These are phyloP conservation scores for Kuraishia capsulata DNA, from an alignment of 805 yeast species.

Conservation along the genomic window DNA sequence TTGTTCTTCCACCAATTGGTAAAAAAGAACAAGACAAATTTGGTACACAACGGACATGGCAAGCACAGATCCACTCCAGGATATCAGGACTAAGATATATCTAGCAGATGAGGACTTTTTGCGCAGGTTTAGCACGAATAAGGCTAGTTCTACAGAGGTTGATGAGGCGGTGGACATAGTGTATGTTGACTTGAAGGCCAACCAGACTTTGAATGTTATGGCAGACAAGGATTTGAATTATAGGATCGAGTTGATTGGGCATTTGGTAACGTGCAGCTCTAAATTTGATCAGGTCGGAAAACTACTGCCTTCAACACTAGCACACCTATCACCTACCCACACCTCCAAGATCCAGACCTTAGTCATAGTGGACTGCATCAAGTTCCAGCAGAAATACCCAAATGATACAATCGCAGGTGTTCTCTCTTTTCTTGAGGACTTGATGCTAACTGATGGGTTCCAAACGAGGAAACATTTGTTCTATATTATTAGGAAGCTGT, in stretches of 20 bases:
- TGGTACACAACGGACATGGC: too few species aligned
- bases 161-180: not conserved
- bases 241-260: not conserved
- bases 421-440: not conserved
- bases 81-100: too few species aligned
- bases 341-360: not conserved
- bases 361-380: not conserved
- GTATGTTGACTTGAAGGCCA: not conserved
- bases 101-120: too few species aligned
- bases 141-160: too few species aligned
- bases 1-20: too few species aligned
- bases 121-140: too few species aligned
- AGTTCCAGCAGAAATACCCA: not conserved
- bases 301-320: not conserved
- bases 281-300: not conserved
- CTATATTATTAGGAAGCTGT: not conserved
- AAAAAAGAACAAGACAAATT: too few species aligned
- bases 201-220: not conserved
- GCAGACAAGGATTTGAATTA: not conserved
- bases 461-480: not conserved
- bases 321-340: not conserved
- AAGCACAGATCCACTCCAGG: too few species aligned
- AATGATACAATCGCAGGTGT: not conserved
- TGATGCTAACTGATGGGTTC: not conserved
- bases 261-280: not conserved